Evolutionary conservation across 2,329 filamentous ascomycete genomes (phyloP).

Genomic region (Colletotrichum cuscutae): DNA sequence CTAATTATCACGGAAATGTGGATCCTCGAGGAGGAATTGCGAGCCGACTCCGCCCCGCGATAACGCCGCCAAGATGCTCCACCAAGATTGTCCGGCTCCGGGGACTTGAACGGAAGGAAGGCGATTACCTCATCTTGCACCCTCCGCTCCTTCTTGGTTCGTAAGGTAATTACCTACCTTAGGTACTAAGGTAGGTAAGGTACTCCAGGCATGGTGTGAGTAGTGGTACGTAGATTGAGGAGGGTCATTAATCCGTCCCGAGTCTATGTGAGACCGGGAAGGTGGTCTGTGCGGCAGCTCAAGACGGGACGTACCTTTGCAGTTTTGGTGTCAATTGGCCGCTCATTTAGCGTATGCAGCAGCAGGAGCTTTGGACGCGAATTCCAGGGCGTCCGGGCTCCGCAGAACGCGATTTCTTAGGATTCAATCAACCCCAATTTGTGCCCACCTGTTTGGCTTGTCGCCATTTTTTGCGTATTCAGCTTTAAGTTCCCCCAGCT

Average conservation of each 20-base stretch:
- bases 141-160: neutral
- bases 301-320: neutral
- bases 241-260: neutral
- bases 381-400: slow-evolving; percentile 26
- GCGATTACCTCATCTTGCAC: neutral
- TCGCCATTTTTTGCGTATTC: neutral
- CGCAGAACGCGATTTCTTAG: slow-evolving; percentile 33
- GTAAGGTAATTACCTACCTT: too few species aligned
- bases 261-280: neutral
- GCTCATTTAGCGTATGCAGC: slow-evolving; percentile 13
- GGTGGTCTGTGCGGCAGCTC: slow-evolving; percentile 2
- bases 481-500: neutral
- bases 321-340: slow-evolving; percentile 7
- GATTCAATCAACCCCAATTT: slow-evolving; percentile 31
- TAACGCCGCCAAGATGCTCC: neutral
- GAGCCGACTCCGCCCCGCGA: neutral
- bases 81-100: neutral
- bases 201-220: too few species aligned
- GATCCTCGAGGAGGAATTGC: neutral
- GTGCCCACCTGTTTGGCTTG: neutral
- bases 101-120: neutral
- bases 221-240: too few species aligned
- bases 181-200: too few species aligned
- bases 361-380: slow-evolving; percentile 30
- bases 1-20: neutral